Base-by-base conservation (phyloP, 2,329 filamentous ascomycete genomes). In the Colletotrichum liaoningense region DNA sequence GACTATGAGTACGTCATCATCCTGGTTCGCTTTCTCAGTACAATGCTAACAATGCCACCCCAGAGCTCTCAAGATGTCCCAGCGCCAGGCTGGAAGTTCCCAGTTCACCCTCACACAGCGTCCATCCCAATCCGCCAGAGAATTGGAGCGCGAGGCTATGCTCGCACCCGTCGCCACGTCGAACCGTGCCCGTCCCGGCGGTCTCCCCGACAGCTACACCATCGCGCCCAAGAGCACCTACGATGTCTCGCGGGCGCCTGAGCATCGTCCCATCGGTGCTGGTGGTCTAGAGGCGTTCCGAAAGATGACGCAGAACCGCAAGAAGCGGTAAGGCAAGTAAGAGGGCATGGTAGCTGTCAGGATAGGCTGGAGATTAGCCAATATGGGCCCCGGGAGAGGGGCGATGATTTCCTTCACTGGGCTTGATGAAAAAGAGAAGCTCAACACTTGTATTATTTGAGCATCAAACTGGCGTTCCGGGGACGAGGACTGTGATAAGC, bases 281-380 rank as follows among this genome's bases (percentile, higher is more conserved):
- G 87, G 86, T 74, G 91, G 90, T 72, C 85, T 90, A 80, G 90
- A 92, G 76, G 90, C 91, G 1, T 93, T 93, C 83, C 86, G 89
- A 75, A 90, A 87, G 83, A 92, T 93, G 87, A 91, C 89, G 11
- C 87, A 90, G 78, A 92, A 90, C 82, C 86, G 86, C 75, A 92
- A 91, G 84, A 90, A 89, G 83, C 75, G 75, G 33, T 73, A 70
- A 66, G 57, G 11, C 33, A 35, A 12, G 1, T n/a, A 63, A 28
- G 14, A 6, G 11, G 22, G 5, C 14, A 62, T 22, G 0, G 19
- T n/a, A 22, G 19, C 19, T 49, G 19, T 7, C 16, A 8, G 19
- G 42, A 49, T 49, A 19, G 19, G 38, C 38, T 42, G 38, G 38
- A 42, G 16, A 19, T 19, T 19, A 42, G 38, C 38, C 38, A 42